A percentile compares a stretch with the other conserved stretches of the same genome.
Conservation (phyloP, 371 early-diverging fungal species). For the Rhizomucor pusillus region DNA sequence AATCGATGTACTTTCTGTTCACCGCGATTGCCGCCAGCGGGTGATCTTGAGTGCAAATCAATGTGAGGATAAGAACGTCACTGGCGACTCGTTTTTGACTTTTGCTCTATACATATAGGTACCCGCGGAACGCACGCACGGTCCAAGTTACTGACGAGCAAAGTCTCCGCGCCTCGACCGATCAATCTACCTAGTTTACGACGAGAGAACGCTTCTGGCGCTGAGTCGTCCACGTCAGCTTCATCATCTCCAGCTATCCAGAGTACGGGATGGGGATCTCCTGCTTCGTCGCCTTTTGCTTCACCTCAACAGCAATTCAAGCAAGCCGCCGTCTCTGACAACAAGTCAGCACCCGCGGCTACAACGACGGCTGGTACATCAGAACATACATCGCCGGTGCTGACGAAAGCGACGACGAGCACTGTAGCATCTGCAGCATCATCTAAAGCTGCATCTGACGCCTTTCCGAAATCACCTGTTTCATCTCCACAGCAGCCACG, state of each 20-base stretch:
- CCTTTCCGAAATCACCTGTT: constrained; percentile 7
- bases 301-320: constrained; percentile 8
- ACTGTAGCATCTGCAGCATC: constrained; percentile 9
- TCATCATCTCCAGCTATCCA: constrained; percentile 11
- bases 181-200: constrained; percentile 47
- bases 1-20: no score
- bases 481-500: background rate
- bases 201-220: constrained; percentile 31
- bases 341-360: constrained; percentile 4
- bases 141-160: constrained; percentile 30
- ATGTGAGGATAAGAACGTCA: background rate
- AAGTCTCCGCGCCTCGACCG: constrained; percentile 49
- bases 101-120: constrained; percentile 11
- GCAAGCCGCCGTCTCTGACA: background rate
- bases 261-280: constrained; percentile 33
- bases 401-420: constrained; percentile 6
- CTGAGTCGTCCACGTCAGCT: constrained; percentile 12
- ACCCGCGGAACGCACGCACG: constrained; percentile 28
- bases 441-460: constrained; percentile 4
- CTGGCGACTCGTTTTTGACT: background rate
- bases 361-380: constrained; percentile 7
- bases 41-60: background rate
- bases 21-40: no score
- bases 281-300: constrained; percentile 20
- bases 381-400: constrained; percentile 6